Percentiles rank a stretch among this genome's conserved stretches.
These are phyloP conservation scores for Chalara sp. DNA, from an alignment of 2,329 filamentous ascomycete genomes.

Conservation along the genomic window DNA sequence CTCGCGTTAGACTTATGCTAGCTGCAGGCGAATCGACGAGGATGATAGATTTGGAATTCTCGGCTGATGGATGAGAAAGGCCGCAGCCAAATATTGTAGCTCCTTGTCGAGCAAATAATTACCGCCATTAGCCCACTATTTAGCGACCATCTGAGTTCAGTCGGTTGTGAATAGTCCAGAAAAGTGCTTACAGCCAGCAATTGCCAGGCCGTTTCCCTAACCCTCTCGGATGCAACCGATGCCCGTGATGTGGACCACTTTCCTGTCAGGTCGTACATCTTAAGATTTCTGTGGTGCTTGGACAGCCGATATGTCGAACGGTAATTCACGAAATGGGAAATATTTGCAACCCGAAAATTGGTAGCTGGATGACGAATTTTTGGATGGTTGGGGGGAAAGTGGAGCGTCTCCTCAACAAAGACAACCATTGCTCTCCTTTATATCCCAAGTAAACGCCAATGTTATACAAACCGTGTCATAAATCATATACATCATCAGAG, in stretches of 20 bases:
- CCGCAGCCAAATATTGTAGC: slow-evolving; percentile 45
- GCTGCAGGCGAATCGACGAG: slow-evolving; percentile 28
- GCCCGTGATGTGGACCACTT: slow-evolving; percentile 39
- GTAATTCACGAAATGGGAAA: not conserved
- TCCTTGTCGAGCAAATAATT: slow-evolving; percentile 38
- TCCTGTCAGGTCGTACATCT: slow-evolving; percentile 33
- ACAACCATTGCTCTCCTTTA: too few relatives aligned
- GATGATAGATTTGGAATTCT: slow-evolving; percentile 34
- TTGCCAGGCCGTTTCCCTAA: slow-evolving; percentile 25
- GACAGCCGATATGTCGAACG: slow-evolving; percentile 10
- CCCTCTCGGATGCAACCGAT: slow-evolving; percentile 7
- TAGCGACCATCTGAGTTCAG: too few relatives aligned
- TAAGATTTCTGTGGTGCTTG: slow-evolving; percentile 13
- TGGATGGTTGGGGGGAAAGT: too few relatives aligned
- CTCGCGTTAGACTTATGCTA: slow-evolving; percentile 36
- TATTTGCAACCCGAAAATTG: not conserved
- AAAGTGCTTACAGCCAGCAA: slow-evolving; percentile 30
- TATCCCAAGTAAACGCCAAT: slow-evolving; percentile 28
- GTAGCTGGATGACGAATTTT: not conserved
- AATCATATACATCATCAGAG: not conserved
- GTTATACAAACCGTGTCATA: slow-evolving; percentile 31
- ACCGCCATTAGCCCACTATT: too few relatives aligned
- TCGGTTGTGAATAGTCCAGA: not conserved
- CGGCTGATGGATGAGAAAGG: slow-evolving; percentile 33
- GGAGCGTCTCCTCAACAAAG: too few relatives aligned